Conservation (phyloP, 495 filamentous ascomycete species). For the Acidiella bohemica region DNA sequence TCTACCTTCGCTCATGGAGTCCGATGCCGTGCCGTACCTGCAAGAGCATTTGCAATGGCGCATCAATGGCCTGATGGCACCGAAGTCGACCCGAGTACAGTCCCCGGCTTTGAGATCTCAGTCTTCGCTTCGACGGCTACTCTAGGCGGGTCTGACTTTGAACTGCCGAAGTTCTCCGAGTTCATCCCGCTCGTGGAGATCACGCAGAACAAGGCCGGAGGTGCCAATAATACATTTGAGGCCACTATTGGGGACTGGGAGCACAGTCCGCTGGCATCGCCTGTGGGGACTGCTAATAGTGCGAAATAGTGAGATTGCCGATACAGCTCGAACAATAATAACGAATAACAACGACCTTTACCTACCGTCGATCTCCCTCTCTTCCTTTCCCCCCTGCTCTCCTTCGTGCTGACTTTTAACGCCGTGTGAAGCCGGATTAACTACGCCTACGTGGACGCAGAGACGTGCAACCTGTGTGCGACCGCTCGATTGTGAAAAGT, state of each 20-base stretch:
- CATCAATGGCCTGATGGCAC: slow-evolving; percentile 16
- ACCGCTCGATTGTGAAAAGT: too few relatives aligned
- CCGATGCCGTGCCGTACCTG: slow-evolving; percentile 12
- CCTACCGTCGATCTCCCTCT: too few relatives aligned
- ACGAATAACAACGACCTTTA: too few relatives aligned
- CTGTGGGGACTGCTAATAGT: too few relatives aligned
- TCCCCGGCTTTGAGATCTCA: slow-evolving; percentile 17
- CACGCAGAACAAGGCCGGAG: slow-evolving; percentile 18
- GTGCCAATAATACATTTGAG: slow-evolving; percentile 8
- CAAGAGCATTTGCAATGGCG: slow-evolving; percentile 14
- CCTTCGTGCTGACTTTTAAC: too few relatives aligned
- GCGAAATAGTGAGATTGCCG: too few relatives aligned
- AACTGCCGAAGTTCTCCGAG: slow-evolving; percentile 14
- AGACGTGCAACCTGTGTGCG: too few relatives aligned
- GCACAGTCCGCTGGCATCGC: too few relatives aligned
- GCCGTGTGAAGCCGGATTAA: too few relatives aligned
- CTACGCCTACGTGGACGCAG: too few relatives aligned
- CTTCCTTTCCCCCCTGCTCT: too few relatives aligned
- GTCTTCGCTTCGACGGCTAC: slow-evolving; percentile 17
- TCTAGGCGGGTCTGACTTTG: slow-evolving; percentile 4
- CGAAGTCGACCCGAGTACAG: slow-evolving; percentile 10
- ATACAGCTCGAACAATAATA: too few relatives aligned
- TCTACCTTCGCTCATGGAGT: slow-evolving; percentile 3
- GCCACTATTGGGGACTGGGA: slow-evolving; percentile 1
- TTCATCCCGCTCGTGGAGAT: slow-evolving; percentile 14